A percentile compares a stretch with the other conserved stretches of the same genome.
These are phyloP conservation scores for Tricholoma matsutake DNA, from an alignment of 768 basidiomycete genomes.

Conservation along the genomic window DNA sequence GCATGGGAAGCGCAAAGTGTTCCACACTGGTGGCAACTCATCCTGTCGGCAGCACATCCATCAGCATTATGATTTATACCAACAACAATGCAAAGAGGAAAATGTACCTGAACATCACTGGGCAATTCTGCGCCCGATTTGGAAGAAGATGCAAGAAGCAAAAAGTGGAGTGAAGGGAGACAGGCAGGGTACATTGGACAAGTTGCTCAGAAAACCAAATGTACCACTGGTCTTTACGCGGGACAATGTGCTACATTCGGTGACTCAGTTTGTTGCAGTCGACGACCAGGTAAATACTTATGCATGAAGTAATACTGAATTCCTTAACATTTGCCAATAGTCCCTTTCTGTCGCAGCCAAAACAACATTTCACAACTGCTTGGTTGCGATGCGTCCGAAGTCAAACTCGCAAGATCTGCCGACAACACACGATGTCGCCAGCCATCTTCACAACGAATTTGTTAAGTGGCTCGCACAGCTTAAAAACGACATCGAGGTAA, in stretches of 20 bases:
- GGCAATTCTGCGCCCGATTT: conserved; percentile 3
- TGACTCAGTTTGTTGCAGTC: too few species aligned
- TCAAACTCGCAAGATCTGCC: not conserved
- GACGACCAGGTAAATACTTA: too few species aligned
- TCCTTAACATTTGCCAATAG: too few species aligned
- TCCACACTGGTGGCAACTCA: not conserved
- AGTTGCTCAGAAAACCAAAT: too few species aligned
- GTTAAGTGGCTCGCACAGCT: conserved; percentile 3
- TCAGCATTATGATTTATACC: conserved; percentile 15
- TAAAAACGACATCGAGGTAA: conserved; percentile 5
- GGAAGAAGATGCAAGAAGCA: not conserved
- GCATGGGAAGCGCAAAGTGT: not conserved
- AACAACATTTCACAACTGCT: not conserved
- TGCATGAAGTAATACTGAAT: too few species aligned
- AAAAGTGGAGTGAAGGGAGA: too few species aligned
- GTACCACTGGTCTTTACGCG: too few species aligned
- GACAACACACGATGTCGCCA: conserved; percentile 8
- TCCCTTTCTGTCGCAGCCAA: conserved; percentile 2
- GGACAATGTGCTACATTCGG: too few species aligned
- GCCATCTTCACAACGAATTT: conserved; percentile 14
- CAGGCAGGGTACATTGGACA: too few species aligned
- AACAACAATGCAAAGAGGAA: conserved; percentile 7
- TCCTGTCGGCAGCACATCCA: conserved; percentile 7
- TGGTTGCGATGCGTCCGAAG: not conserved
- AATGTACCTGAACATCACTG: conserved; percentile 11